Percentiles rank a stretch among this genome's conserved stretches.
Evolutionary conservation across 1,284 basidiomycete genomes (phyloP).

Genomic region (Boletus mariae): DNA sequence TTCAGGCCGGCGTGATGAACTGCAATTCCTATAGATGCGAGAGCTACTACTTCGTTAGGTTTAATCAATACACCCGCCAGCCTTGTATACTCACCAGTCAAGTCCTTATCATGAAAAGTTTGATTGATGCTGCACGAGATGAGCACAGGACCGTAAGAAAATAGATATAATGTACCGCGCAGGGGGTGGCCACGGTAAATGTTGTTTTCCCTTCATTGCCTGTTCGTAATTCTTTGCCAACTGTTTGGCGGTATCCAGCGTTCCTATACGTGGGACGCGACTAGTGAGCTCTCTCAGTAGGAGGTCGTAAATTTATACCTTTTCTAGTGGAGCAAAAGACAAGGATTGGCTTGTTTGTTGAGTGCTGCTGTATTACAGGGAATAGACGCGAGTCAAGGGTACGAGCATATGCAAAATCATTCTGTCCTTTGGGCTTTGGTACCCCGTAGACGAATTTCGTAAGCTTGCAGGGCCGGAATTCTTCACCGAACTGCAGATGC

Average conservation of each 20-base stretch:
- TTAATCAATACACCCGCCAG: neutral
- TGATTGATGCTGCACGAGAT: slow-evolving; percentile 43
- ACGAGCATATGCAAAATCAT: slow-evolving; percentile 78
- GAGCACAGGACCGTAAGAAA: neutral
- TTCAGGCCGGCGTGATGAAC: slow-evolving; percentile 85
- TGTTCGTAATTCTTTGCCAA: slow-evolving; percentile 70
- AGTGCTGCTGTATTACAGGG: slow-evolving; percentile 63
- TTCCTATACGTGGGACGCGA: slow-evolving; percentile 37
- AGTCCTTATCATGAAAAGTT: slow-evolving; percentile 58
- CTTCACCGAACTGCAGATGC: slow-evolving; percentile 77
- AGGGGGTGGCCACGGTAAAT: slow-evolving; percentile 63
- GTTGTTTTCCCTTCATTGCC: slow-evolving; percentile 45
- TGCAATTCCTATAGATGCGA: slow-evolving; percentile 67
- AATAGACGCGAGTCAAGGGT: slow-evolving; percentile 77
- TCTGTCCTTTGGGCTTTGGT: slow-evolving; percentile 55
- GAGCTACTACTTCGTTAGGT: slow-evolving; percentile 38
- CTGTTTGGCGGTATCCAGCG: slow-evolving; percentile 68
- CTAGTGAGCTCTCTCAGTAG: neutral
- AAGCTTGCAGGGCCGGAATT: slow-evolving; percentile 83
- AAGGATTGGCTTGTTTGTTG: slow-evolving; percentile 74
- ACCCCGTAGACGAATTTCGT: slow-evolving; percentile 68
- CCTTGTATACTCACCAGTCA: slow-evolving; percentile 46
- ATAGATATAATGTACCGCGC: slow-evolving; percentile 38
- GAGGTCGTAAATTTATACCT: slow-evolving; percentile 40
- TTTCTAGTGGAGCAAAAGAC: slow-evolving; percentile 87